Evolutionary conservation across 805 yeast genomes (phyloP), one percentile per base, ranked within the genome.

Genomic region (Spencermartinsiella europaea): DNA sequence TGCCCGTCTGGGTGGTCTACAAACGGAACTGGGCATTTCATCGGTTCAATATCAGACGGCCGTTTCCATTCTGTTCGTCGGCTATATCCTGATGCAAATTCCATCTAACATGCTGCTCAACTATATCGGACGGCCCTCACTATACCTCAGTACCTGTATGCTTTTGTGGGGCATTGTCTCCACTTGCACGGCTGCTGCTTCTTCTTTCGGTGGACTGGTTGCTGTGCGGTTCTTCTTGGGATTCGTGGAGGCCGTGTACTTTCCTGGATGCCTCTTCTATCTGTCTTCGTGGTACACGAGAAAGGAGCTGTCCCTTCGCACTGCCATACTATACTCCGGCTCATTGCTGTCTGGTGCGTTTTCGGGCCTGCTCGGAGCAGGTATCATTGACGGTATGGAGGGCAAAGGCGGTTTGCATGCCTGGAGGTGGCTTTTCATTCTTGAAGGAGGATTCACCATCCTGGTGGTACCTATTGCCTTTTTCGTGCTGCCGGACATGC

Each of bases 371-470:
- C 64, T 75, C 52, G 77, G 76, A 1, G 73, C 69, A 42, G 71
- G 67, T 44, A 71, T 75, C 41, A 51, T 55, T 12, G 59, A 68
- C 48, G 71, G 70, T 34, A 59, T 74, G 51, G 67, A 70, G 41
- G 59, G 58, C 12, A 44, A 43, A 2, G 66, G 66, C 43, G 75
- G 75, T 7, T 52, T 70, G 34, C 52, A 53, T 5, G 62, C 74
- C n/a, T 75, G 79, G 79, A 66, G 69, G 55, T 75, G 76, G 75
- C 60, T 75, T 39, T 75, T 74, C 51, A 65, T 75, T 45, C 65
- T 75, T 50, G 78, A 75, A 51, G 79, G 78, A 34, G 56, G 65
- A 2, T 55, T 68, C 40, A 64, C 70, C 7, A 51, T 63, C 20
- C 60, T 57, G 21, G 52, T 59, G 21, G 61, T 64, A 3, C 31